These are phyloP conservation scores for Agrostemma githago DNA, from an alignment of 148 eudicot species.

Conservation along the genomic window DNA sequence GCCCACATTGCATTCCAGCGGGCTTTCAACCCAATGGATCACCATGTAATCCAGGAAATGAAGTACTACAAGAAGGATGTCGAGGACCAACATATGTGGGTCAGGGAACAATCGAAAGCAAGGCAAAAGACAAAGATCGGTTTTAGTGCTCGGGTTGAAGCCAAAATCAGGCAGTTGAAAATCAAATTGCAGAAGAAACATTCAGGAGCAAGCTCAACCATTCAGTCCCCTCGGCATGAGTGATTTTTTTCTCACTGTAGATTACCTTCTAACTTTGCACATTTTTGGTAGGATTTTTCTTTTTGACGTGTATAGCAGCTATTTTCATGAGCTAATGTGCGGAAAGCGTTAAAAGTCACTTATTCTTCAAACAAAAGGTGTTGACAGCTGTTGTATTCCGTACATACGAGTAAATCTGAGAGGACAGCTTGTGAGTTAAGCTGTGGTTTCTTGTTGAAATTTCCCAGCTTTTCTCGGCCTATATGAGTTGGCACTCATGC, in stretches of 20 bases:
- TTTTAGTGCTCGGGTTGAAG: constrained; percentile 69
- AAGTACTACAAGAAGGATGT: constrained; percentile 73
- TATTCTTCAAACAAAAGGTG: constrained; percentile 23
- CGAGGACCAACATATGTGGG: constrained; percentile 68
- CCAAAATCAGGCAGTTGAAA: constrained; percentile 66
- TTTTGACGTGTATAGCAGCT: constrained; percentile 8
- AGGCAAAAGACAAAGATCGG: constrained; percentile 67
- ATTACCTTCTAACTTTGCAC: constrained; percentile 10
- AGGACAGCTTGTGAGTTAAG: constrained; percentile 26
- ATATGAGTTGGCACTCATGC: background rate
- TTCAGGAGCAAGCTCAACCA: constrained; percentile 32
- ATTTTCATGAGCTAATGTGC: constrained; percentile 17
- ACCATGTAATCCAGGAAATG: constrained; percentile 81
- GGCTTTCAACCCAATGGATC: constrained; percentile 67
- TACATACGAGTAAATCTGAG: constrained; percentile 29
- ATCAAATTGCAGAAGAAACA: constrained; percentile 54
- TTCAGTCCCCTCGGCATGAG: constrained; percentile 14
- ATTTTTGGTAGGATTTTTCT: constrained; percentile 23
- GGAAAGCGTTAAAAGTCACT: constrained; percentile 14
- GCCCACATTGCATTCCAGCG: constrained; percentile 66
- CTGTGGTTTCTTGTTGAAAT: background rate
- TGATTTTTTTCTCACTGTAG: background rate
- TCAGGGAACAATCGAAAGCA: constrained; percentile 55
- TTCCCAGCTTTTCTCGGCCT: background rate
- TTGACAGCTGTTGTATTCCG: constrained; percentile 20